These are phyloP conservation scores for Chlorella vulgaris DNA, from an alignment of 139 green algal species.

Conservation along the genomic window DNA sequence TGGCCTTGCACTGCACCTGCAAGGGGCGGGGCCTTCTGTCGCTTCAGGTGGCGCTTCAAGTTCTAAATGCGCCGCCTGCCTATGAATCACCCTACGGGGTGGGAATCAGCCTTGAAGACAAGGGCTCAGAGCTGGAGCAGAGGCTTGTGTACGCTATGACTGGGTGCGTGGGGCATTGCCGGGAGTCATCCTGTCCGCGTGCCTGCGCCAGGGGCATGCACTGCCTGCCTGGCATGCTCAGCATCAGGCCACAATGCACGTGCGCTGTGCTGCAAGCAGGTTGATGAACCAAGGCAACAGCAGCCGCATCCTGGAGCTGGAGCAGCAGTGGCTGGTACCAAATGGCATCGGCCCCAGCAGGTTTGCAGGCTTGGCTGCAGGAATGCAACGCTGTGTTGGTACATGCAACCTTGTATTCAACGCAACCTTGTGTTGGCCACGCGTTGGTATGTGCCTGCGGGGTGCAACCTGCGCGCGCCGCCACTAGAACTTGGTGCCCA, in stretches of 20 bases:
- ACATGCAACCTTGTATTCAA: too few species aligned
- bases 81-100: background rate
- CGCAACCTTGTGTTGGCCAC: too few species aligned
- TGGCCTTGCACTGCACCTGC: too few species aligned
- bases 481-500: background rate
- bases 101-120: background rate
- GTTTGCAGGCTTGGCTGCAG: too few species aligned
- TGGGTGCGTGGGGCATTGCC: background rate
- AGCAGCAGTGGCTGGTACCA: conserved; percentile 23
- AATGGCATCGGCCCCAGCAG: background rate
- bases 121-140: background rate
- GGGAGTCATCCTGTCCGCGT: background rate
- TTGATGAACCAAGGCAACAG: conserved; percentile 12
- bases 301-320: conserved; percentile 12
- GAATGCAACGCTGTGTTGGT: too few species aligned
- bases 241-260: background rate
- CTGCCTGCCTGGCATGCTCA: background rate
- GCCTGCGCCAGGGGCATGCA: background rate
- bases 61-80: background rate
- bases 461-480: background rate
- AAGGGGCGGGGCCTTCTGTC: too few species aligned
- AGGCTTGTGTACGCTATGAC: background rate
- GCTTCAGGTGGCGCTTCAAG: background rate
- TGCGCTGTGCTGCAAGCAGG: background rate
- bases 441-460: background rate